Base-by-base conservation (phyloP, 306 rosid species). In the Rubus parviflorus region DNA sequence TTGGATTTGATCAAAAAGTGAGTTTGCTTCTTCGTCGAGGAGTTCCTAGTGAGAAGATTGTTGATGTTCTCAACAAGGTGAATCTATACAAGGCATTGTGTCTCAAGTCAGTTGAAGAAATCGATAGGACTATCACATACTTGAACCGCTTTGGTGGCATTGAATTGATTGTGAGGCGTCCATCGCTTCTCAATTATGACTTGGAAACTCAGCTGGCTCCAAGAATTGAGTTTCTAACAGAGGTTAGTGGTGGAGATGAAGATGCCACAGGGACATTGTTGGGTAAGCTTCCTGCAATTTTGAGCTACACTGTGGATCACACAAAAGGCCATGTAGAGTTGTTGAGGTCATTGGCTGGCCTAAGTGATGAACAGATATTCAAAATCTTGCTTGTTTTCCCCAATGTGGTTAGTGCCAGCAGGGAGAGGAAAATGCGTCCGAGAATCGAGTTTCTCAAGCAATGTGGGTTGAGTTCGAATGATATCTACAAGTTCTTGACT, bases 351-450 rank as follows among this genome's bases (percentile, higher is more conserved):
- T 89, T 88, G 79, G 96, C 79, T 20, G 90, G 87, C 22, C 67
- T 93, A 56, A 85, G 65, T 66, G 88, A 89, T 48, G 68, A 61
- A 53, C 75, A 90, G 73, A 89, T 93, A 54, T 90, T 89, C 87
- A 91, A 80, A 77, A 75, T 93, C 46, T 51, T 90, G 15, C 87
- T 77, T 57, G 89, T 82, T 2, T 90, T 81, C 56, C 98, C 97
- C 0, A 80, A 81, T 70, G 78, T 93, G 47, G 76, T 93, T 51
- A 89, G 90, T 62, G 81, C 86, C 37, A 93, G 94, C 69, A 84
- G 88, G 77, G 94, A 89, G 81, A 88, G 91, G 90, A 93, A 93
- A 82, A 68, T 93, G 82, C 87, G 74, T 64, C 97, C 98, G 5
- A 80, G 94, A 46, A 84, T 90, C 52, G 86, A 80, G 68, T 88